A percentile compares a stretch with the other conserved stretches of the same genome.
These are phyloP conservation scores for Dalbergia cochinchinensis DNA, from an alignment of 306 rosid genomes.

Conservation along the genomic window DNA sequence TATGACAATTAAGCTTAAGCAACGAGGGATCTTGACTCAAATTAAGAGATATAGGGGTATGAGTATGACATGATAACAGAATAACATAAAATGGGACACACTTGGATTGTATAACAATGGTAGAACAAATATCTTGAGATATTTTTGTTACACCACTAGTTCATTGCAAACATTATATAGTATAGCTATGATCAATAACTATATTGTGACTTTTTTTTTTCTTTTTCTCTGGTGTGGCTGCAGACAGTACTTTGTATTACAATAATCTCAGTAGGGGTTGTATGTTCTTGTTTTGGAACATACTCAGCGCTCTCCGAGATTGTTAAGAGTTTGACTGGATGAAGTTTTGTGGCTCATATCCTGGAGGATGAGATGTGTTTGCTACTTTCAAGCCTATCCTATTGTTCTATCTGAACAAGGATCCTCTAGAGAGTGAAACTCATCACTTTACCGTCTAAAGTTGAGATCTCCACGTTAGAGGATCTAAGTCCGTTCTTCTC, in stretches of 20 bases:
- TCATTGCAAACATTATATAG: conserved; percentile 18
- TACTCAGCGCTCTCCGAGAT: conserved; percentile 78
- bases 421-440: no score
- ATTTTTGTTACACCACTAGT: conserved; percentile 4
- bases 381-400: background rate
- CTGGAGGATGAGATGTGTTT: conserved; percentile 28
- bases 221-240: background rate
- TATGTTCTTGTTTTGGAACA: conserved; percentile 70
- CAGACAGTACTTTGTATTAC: conserved; percentile 68
- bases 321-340: conserved; percentile 62
- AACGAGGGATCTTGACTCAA: no score
- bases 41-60: no score
- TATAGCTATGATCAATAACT: conserved; percentile 2
- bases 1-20: no score
- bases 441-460: no score
- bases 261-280: conserved; percentile 69
- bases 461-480: no score
- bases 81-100: background rate
- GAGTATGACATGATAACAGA: no score
- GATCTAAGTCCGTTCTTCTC: no score
- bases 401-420: background rate
- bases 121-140: conserved; percentile 13
- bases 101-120: background rate
- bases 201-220: background rate
- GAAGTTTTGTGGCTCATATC: conserved; percentile 43